Base-by-base conservation (phyloP, 495 filamentous ascomycete species). In the Acidomyces sp. region DNA sequence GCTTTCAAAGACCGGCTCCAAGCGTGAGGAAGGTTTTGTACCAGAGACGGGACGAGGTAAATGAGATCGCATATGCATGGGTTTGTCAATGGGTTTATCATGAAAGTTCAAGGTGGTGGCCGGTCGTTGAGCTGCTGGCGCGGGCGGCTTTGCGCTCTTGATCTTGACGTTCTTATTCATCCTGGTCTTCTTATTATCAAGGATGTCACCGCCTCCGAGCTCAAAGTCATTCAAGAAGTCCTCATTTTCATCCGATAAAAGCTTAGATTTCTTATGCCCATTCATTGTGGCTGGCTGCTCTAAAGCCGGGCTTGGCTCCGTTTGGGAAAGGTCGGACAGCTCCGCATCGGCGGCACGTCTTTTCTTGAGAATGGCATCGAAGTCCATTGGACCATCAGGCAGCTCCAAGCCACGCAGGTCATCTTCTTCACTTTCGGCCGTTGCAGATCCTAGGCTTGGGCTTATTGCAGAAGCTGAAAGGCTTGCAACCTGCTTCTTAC, bases 121-220 rank as follows among this genome's bases (percentile, higher is more conserved):
- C 6, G 85, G 74, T 49, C 84, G 45, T 10, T 40, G 79, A 34
- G 78, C 70, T 31, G 53, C 53, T 21, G 52, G 56, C 23, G 45
- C 36, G n/a, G 41, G 16, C n/a, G 54, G 39, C 34, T 55, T 56
- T 69, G 65, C 13, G 66, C 63, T 46, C 78, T 87, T 93, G 53
- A 86, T 72, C 58, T 88, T 88, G 45, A 97, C 71, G 51, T 97
- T 95, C 34, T 83, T 85, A 55, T 97, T 92, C n/a, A 94, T 62
- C 7, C 81, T 82, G 12, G 81, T 65, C 55, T 90, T 93, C 39
- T 65, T 71, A 9, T 80, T 72, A 50, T 80, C 74, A 50, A 96
- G 86, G 11, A 82, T 69, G 50, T 85, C 80, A 3, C 75, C 85
- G 53, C 79, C 73, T 18, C 83, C 85, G 58, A 96, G 72, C 34